phyloP scores from a whole-genome alignment of 1,284 basidiomycete genomes.

The Tylopilus microsporus region DNA sequence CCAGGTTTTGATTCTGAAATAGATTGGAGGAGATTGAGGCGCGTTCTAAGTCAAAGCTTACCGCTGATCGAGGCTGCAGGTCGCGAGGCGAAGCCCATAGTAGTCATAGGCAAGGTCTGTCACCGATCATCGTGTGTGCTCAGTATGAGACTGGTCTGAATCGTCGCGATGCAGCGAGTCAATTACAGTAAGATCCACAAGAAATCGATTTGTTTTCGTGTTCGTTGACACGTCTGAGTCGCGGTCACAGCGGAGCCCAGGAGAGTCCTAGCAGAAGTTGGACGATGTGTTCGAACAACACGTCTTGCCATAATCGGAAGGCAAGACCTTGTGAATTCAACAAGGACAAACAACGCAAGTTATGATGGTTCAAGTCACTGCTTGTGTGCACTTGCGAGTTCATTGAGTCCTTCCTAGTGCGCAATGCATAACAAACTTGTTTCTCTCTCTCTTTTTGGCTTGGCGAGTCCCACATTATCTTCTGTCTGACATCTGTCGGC shows the following conservation, averaged over 20 bases:
- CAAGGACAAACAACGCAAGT: constrained; percentile 17
- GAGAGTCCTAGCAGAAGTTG: neutral
- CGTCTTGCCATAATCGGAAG: constrained; percentile 10
- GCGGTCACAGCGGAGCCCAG: neutral
- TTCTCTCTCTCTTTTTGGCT: no score
- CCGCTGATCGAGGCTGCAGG: constrained; percentile 76
- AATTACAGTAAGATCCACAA: neutral
- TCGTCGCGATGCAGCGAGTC: constrained; percentile 45
- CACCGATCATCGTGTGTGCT: constrained; percentile 73
- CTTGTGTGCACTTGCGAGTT: no score
- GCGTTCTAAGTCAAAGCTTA: constrained; percentile 24
- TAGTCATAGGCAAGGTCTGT: constrained; percentile 86
- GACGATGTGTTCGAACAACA: constrained; percentile 1
- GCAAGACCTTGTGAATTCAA: constrained; percentile 17
- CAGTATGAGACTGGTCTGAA: constrained; percentile 69
- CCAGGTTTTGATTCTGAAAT: constrained; percentile 72
- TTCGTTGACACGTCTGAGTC: neutral
- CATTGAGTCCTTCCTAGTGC: no score
- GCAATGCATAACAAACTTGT: no score
- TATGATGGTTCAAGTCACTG: no score
- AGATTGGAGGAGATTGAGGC: constrained; percentile 8
- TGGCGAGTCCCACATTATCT: no score
- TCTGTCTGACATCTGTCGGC: no score
- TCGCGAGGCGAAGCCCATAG: constrained; percentile 77
- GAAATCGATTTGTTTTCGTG: no score